Base-by-base conservation (phyloP, 305 asterid species). In the Fraxinus dipetala region DNA sequence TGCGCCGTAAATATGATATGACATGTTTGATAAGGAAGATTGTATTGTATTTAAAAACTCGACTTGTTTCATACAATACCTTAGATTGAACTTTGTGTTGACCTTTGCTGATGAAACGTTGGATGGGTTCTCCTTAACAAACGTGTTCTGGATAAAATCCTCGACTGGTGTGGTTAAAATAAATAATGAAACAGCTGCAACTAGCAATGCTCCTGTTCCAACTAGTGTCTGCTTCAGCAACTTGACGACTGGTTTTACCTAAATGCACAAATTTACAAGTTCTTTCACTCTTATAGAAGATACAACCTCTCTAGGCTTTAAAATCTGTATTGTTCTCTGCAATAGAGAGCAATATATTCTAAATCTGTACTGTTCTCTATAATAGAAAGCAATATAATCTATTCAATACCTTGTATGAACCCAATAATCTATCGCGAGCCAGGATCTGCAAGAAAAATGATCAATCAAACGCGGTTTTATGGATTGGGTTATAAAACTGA, bases 201-300 rank as follows among this genome's bases (percentile, higher is more conserved):
- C 98, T 2, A 95, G 95, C 79, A 93, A 78, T 6, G 90, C 95
- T 80, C 98, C 98, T 14, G 97, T 95, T 70, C 98, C 98, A 18
- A 93, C 95, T 43, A 93, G 92, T 22, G 97, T 95, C 86, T 93
- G 97, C 89, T 95, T 95, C 92, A 95, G 89, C 91, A 95, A 79
- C 84, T 91, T 91, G 88, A 95, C 88, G 81, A 95, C 98, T 75
- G 98, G 98, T 85, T 95, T 93, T 51, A 95, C 98, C 98, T 95
- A 69, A 69, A 85, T 82, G 78, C 43, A 86, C 32, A 72, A 78
- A 82, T 43, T 28, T 78, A 51, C 80, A 31, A 78, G 76, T 51
- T 31, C 87, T 69, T 20, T 79, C 65, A 79, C 45, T 30, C 45
- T 2, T 48, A 13, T 34, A 11, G 78, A 78, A 35, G 51, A 59